Evolutionary conservation across 2,329 filamentous ascomycete genomes (phyloP).

Genomic region (Juglanconis sp.): DNA sequence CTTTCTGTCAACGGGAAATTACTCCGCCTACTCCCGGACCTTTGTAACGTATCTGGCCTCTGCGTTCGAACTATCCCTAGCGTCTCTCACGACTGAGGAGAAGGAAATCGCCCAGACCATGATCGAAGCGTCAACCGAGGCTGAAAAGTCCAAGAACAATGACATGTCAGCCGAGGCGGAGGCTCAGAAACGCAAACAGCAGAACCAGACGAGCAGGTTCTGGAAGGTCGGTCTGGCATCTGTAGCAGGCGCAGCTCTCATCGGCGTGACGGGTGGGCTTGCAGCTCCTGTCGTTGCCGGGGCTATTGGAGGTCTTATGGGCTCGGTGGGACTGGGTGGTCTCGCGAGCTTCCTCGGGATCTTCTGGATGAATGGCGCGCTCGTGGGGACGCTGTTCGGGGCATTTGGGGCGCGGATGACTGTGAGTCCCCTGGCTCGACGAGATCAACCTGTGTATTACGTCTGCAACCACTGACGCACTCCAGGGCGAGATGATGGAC

Average conservation of each 20-base stretch:
- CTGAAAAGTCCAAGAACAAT: constrained; percentile 52
- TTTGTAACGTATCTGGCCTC: constrained; percentile 67
- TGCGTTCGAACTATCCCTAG: constrained; percentile 60
- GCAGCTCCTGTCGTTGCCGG: constrained; percentile 85
- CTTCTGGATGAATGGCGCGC: constrained; percentile 78
- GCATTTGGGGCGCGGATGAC: constrained; percentile 80
- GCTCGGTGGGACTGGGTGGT: constrained; percentile 78
- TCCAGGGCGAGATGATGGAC: constrained; percentile 75
- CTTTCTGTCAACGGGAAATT: constrained; percentile 68
- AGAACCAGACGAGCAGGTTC: constrained; percentile 66
- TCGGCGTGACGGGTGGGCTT: constrained; percentile 89
- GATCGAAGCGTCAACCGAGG: constrained; percentile 53
- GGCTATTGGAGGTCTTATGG: constrained; percentile 79
- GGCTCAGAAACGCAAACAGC: constrained; percentile 67
- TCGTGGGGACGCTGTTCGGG: constrained; percentile 85
- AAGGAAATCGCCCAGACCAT: constrained; percentile 72
- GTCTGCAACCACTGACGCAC: neutral
- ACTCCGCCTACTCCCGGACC: constrained; percentile 69
- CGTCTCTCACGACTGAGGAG: constrained; percentile 66
- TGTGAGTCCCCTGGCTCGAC: constrained; percentile 26
- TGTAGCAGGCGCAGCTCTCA: constrained; percentile 81
- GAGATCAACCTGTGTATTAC: no score
- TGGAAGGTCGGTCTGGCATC: constrained; percentile 92
- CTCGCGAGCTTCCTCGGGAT: constrained; percentile 83
- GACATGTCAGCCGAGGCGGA: constrained; percentile 72